Conservation (phyloP, 306 rosid species). For the Castanea mollissima region DNA sequence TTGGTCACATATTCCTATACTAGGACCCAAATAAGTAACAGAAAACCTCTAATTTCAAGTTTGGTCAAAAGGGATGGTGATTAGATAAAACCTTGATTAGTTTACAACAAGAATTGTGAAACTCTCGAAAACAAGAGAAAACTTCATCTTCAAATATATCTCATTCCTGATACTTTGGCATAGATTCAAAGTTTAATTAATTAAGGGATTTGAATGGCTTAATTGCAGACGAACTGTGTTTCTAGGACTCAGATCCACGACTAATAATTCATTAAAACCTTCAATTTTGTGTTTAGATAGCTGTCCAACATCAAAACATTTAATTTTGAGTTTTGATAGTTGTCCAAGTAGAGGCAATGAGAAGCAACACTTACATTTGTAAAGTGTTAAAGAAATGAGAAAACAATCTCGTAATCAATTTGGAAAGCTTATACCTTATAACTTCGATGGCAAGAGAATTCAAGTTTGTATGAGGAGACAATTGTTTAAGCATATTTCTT, state of each 20-base stretch:
- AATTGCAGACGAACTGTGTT: neutral
- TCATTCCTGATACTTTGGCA: slow-evolving; percentile 33
- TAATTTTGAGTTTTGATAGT: slow-evolving; percentile 17
- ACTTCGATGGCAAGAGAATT: neutral
- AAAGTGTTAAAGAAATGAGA: neutral
- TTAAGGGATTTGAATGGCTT: slow-evolving; percentile 27
- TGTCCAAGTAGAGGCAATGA: neutral
- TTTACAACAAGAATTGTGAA: slow-evolving; percentile 30
- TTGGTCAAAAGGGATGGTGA: slow-evolving; percentile 30
- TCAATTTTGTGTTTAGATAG: slow-evolving; percentile 14
- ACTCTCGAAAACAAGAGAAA: slow-evolving; percentile 28
- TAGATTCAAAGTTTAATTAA: slow-evolving; percentile 24
- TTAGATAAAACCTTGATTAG: slow-evolving; percentile 25
- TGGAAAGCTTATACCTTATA: slow-evolving; percentile 18
- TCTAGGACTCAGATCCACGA: slow-evolving; percentile 28
- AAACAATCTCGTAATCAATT: slow-evolving; percentile 18
- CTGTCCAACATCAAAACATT: neutral
- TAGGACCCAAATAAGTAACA: too few relatives aligned
- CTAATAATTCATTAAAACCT: slow-evolving; percentile 21
- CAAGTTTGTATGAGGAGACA: slow-evolving; percentile 20
- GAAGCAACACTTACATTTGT: neutral
- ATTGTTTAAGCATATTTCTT: slow-evolving; percentile 24
- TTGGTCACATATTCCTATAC: too few relatives aligned
- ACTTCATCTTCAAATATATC: neutral
- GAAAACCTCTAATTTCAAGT: slow-evolving; percentile 5